phyloP scores from a whole-genome alignment of 306 rosid genomes.

The Castanea sativa region DNA sequence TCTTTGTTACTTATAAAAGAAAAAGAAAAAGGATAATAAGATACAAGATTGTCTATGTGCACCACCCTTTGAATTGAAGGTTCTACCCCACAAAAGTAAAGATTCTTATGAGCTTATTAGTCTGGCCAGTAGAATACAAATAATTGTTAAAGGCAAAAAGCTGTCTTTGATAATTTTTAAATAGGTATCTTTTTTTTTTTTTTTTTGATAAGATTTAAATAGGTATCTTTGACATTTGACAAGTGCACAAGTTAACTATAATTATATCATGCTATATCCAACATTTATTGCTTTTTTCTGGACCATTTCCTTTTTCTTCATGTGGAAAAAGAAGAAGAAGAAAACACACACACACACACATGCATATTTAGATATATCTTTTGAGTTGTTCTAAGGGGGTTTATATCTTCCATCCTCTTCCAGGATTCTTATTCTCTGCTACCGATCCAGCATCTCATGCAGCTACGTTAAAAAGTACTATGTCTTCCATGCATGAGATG shows the following conservation, averaged over 20 bases:
- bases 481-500: not conserved
- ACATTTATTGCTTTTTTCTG: not conserved
- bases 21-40: not conserved
- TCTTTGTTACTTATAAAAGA: no score
- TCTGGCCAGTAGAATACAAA: not conserved
- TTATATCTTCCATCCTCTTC: not conserved
- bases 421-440: conserved; percentile 12
- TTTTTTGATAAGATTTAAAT: not conserved
- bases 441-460: conserved; percentile 22
- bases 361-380: not conserved
- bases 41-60: not conserved
- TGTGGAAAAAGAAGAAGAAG: not conserved
- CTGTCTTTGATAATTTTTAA: not conserved
- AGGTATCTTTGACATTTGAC: not conserved
- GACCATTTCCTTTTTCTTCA: not conserved
- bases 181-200: no score
- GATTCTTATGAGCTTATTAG: not conserved
- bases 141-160: not conserved
- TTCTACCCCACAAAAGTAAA: not conserved
- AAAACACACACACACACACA: not conserved
- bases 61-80: not conserved
- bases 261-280: not conserved
- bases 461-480: not conserved
- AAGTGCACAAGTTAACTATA: not conserved
- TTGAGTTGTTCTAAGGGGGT: not conserved